Percentiles rank a stretch among this genome's conserved stretches.
Evolutionary conservation across 768 basidiomycete species (phyloP).

Genomic region (Porphyrellus cyaneotinctus): DNA sequence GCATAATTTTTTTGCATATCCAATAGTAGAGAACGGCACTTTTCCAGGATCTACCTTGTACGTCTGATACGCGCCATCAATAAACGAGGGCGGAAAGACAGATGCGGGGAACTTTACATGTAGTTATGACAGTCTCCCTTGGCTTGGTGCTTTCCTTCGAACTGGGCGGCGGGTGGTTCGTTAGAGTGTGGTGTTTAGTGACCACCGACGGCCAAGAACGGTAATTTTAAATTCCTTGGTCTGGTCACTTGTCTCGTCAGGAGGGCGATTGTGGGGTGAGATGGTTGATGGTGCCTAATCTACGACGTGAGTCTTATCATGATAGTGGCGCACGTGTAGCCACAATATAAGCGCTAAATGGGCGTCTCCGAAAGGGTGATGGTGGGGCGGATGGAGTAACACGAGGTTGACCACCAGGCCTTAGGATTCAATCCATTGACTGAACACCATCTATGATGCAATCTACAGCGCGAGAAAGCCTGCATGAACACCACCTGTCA

Average conservation of each 20-base stretch:
- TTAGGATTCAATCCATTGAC: constrained; percentile 3
- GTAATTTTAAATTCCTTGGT: constrained; percentile 64
- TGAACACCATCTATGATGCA: constrained; percentile 4
- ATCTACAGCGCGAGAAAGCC: constrained; percentile 7
- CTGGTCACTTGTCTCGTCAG: constrained; percentile 30
- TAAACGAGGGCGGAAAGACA: background rate
- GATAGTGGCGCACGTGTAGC: constrained; percentile 16
- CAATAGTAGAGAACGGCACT: constrained; percentile 49
- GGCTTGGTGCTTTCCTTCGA: constrained; percentile 49
- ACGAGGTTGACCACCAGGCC: constrained; percentile 7
- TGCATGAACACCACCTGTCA: constrained; percentile 7
- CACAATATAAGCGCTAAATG: constrained; percentile 8
- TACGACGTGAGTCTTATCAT: background rate
- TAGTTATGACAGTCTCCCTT: constrained; percentile 48
- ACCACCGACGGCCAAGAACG: constrained; percentile 40
- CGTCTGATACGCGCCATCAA: constrained; percentile 37
- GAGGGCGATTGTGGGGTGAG: constrained; percentile 1
- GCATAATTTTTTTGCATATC: constrained; percentile 55
- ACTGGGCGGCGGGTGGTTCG: background rate
- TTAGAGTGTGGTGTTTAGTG: background rate
- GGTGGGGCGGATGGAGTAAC: background rate
- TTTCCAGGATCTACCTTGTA: constrained; percentile 47
- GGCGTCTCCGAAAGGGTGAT: background rate
- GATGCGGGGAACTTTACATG: constrained; percentile 37
- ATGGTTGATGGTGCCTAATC: background rate